These are phyloP conservation scores for Erodium moschatum DNA, from an alignment of 441 rosid species.

Conservation along the genomic window DNA sequence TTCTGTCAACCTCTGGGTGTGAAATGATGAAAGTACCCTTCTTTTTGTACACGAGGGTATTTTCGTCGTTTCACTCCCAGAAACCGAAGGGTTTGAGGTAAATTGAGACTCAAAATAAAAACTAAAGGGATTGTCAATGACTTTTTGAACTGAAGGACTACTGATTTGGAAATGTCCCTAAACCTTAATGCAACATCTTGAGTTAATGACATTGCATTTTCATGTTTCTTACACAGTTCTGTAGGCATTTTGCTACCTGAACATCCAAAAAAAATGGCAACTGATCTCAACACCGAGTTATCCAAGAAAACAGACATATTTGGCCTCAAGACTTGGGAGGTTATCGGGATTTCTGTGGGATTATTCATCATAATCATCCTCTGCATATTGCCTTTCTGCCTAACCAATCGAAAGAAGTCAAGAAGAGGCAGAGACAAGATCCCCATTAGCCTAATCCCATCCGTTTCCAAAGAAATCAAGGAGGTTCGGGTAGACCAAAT, in stretches of 20 bases:
- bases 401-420: conserved; percentile 38
- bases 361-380: conserved; percentile 58
- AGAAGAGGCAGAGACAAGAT: conserved; percentile 43
- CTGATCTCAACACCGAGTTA: conserved; percentile 45
- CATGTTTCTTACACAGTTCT: neutral
- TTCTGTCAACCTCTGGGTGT: too few species aligned
- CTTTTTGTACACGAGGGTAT: too few species aligned
- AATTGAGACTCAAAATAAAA: too few species aligned
- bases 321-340: conserved; percentile 71
- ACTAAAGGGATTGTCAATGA: too few species aligned
- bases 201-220: conserved; percentile 16
- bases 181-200: conserved; percentile 6
- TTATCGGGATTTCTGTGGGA: conserved; percentile 51
- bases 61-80: too few species aligned
- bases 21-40: too few species aligned
- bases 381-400: conserved; percentile 45
- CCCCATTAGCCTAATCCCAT: conserved; percentile 61
- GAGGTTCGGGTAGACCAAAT: conserved; percentile 37
- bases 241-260: conserved; percentile 5
- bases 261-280: conserved; percentile 22
- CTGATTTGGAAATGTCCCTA: too few species aligned
- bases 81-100: too few species aligned
- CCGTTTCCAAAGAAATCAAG: conserved; percentile 81
- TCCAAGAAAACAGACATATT: conserved; percentile 58
- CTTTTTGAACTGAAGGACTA: too few species aligned